These are phyloP conservation scores for Plicaturopsis crispa DNA, from an alignment of 768 basidiomycete species.

Conservation along the genomic window DNA sequence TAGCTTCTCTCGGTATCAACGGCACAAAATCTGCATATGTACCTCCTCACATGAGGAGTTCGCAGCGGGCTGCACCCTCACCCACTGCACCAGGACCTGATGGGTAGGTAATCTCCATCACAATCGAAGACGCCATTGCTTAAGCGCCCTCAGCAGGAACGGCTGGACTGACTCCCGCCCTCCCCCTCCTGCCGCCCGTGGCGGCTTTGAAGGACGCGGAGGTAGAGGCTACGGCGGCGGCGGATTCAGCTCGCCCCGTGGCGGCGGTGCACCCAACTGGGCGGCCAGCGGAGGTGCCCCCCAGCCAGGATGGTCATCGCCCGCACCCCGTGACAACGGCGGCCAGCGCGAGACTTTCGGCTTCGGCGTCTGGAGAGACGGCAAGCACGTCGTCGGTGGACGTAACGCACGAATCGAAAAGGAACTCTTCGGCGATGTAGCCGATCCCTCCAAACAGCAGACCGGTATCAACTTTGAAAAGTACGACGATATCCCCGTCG, in stretches of 20 bases:
- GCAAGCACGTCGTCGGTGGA: slow-evolving; percentile 74
- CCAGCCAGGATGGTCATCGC: slow-evolving; percentile 30
- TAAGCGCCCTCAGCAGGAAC: slow-evolving; percentile 39
- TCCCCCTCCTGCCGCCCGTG: slow-evolving; percentile 47
- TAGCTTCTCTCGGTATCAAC: slow-evolving; percentile 72
- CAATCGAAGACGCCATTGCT: slow-evolving; percentile 12
- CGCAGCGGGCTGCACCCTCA: slow-evolving; percentile 75
- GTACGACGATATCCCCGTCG: slow-evolving; percentile 99
- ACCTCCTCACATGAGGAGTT: slow-evolving; percentile 79
- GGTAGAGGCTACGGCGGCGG: slow-evolving; percentile 33
- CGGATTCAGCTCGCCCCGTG: slow-evolving; percentile 26
- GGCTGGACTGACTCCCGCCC: slow-evolving; percentile 72
- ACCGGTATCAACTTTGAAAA: slow-evolving; percentile 99
- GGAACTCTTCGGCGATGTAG: slow-evolving; percentile 88
- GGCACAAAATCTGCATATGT: slow-evolving; percentile 74
- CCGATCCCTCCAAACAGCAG: slow-evolving; percentile 82
- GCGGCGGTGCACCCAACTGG: slow-evolving; percentile 30
- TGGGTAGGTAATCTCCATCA: slow-evolving; percentile 24
- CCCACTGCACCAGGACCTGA: slow-evolving; percentile 49
- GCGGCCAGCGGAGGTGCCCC: slow-evolving; percentile 24
- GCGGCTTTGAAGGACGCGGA: slow-evolving; percentile 28
- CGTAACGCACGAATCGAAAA: slow-evolving; percentile 89
- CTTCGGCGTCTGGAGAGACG: slow-evolving; percentile 83
- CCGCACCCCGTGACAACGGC: slow-evolving; percentile 24
- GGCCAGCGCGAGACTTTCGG: slow-evolving; percentile 49